These are phyloP conservation scores for Pisolithus albus DNA, from an alignment of 768 basidiomycete species.

Conservation along the genomic window DNA sequence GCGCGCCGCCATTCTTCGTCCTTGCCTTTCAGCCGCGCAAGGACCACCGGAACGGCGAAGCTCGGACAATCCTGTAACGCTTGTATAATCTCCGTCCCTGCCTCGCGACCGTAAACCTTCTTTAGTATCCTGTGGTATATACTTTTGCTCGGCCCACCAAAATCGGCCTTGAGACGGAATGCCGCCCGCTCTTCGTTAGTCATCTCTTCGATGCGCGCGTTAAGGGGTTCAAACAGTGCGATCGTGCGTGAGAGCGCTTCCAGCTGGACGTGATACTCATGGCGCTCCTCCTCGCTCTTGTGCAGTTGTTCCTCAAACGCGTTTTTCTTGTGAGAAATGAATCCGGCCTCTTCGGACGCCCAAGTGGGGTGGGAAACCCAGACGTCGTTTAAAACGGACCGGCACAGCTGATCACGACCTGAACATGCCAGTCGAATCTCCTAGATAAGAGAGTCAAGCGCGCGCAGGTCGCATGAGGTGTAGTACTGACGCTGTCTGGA, in stretches of 20 bases:
- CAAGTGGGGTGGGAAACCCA: slow-evolving; percentile 99
- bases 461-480: background rate
- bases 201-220: slow-evolving; percentile 82
- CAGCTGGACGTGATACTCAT: slow-evolving; percentile 95
- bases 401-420: slow-evolving; percentile 88
- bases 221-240: slow-evolving; percentile 82
- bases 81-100: slow-evolving; percentile 66
- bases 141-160: slow-evolving; percentile 82
- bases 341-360: slow-evolving; percentile 94
- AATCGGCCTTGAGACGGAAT: slow-evolving; percentile 79
- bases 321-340: slow-evolving; percentile 95
- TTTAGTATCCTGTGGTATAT: slow-evolving; percentile 92
- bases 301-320: slow-evolving; percentile 92
- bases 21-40: slow-evolving; percentile 82
- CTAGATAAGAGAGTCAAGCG: slow-evolving; percentile 33
- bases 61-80: slow-evolving; percentile 89
- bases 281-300: slow-evolving; percentile 95
- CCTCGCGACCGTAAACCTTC: slow-evolving; percentile 85
- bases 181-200: slow-evolving; percentile 72
- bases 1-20: slow-evolving; percentile 96
- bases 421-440: slow-evolving; percentile 89
- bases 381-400: slow-evolving; percentile 92
- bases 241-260: slow-evolving; percentile 89
- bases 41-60: slow-evolving; percentile 86
- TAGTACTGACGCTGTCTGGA: slow-evolving; percentile 70